phyloP scores from a whole-genome alignment of 768 basidiomycete species.

The Cystofilobasidium macerans region DNA sequence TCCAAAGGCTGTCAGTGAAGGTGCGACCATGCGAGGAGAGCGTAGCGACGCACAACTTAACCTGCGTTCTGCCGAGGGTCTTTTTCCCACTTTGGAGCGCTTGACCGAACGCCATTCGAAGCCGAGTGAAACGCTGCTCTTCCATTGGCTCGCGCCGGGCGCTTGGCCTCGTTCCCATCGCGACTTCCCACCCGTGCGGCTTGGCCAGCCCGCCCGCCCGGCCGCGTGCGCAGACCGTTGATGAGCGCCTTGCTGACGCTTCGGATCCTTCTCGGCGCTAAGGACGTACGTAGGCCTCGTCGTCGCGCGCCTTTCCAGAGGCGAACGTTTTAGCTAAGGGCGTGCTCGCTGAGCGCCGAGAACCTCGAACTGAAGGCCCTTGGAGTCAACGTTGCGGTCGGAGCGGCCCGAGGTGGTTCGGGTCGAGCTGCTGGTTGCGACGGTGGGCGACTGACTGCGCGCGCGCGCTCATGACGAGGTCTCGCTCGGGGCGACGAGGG shows the following conservation, averaged over 20 bases:
- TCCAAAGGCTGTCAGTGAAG: background rate
- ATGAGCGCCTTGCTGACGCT: slow-evolving; percentile 25
- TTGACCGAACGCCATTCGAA: slow-evolving; percentile 47
- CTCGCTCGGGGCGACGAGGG: too few species aligned
- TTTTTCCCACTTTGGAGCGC: slow-evolving; percentile 42
- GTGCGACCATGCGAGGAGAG: slow-evolving; percentile 15
- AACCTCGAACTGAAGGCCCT: slow-evolving; percentile 27
- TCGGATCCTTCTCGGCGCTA: slow-evolving; percentile 26
- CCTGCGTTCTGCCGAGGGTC: slow-evolving; percentile 45
- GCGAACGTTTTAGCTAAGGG: slow-evolving; percentile 49
- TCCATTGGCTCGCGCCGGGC: slow-evolving; percentile 39
- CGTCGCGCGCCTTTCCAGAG: slow-evolving; percentile 59
- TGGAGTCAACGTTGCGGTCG: background rate
- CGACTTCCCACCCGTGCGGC: slow-evolving; percentile 58
- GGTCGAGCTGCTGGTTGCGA: too few species aligned
- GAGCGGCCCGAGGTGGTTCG: background rate
- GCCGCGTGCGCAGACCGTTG: slow-evolving; percentile 39
- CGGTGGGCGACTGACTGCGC: too few species aligned
- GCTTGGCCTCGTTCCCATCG: slow-evolving; percentile 41
- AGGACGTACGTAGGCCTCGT: slow-evolving; percentile 41
- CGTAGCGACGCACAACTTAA: slow-evolving; percentile 57
- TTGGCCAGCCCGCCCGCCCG: slow-evolving; percentile 43
- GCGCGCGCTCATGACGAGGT: too few species aligned
- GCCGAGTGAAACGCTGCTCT: slow-evolving; percentile 44
- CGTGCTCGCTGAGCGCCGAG: slow-evolving; percentile 46